Conservation (phyloP, 306 rosid species). For the Abrus pulchellus region DNA sequence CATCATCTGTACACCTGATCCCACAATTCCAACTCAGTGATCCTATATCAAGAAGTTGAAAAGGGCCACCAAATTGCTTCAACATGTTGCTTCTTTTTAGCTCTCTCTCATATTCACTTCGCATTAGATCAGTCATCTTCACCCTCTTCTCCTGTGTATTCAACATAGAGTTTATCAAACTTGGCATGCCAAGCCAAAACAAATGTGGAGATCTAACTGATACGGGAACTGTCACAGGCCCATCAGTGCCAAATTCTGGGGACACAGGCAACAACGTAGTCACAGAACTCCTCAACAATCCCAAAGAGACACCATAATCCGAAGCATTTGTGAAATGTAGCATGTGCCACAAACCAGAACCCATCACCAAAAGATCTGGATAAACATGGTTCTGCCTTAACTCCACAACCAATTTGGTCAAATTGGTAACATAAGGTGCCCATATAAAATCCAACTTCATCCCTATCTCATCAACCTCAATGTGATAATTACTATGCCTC, state of each 20-base stretch:
- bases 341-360: constrained; percentile 93
- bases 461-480: constrained; percentile 66
- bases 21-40: constrained; percentile 97
- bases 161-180: constrained; percentile 83
- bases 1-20: constrained; percentile 87
- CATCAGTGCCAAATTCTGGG: constrained; percentile 58
- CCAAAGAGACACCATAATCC: constrained; percentile 58
- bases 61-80: constrained; percentile 75
- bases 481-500: constrained; percentile 80
- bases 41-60: constrained; percentile 73
- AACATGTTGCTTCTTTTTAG: constrained; percentile 65
- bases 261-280: constrained; percentile 66
- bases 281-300: constrained; percentile 59
- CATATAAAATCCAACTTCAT: constrained; percentile 86
- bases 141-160: constrained; percentile 87
- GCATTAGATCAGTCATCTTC: constrained; percentile 77
- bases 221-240: constrained; percentile 55
- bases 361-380: constrained; percentile 88
- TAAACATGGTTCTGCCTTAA: constrained; percentile 64
- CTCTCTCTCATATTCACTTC: constrained; percentile 67
- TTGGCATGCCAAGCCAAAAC: constrained; percentile 93
- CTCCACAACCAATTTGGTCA: constrained; percentile 62
- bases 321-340: constrained; percentile 74
- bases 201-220: constrained; percentile 71
- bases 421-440: constrained; percentile 81